Evolutionary conservation across 2,329 filamentous ascomycete species (phyloP), one percentile per base, ranked within the genome.

Genomic region (Zymoseptoria brevis): DNA sequence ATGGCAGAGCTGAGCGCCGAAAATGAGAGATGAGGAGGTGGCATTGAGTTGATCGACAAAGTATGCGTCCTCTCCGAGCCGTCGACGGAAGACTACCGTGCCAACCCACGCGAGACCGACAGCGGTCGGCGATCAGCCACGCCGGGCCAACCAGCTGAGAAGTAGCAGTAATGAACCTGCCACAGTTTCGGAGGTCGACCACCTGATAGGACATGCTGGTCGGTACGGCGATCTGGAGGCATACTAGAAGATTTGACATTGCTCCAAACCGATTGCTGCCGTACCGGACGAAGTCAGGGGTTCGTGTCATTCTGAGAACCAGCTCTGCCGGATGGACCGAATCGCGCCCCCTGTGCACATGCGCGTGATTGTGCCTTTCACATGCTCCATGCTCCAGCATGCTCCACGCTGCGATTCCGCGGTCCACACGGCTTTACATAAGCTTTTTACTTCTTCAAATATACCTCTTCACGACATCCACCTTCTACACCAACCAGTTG

Each of bases 1-100:
- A 81, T 90, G 76, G 87, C 87, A 45, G 89, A 96, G 77, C 83
- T 89, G 64, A 90, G 88, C 57, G 85, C 86, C 22, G 90, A 96
- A 70, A 97, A 97, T 75, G 90, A 88, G 68, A 62, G 66, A 53
- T 64, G 61, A 48, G 35, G 30, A 9, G 50, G 53, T 22, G 53
- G 58, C 45, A 35, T 29, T 4, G 16, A 22, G 49, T 49, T 49
- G 24, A 51, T 26, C 11, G 48, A 50, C 26, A 26, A 21, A 26
- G 8, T 57, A 55, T 41, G 41, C 50, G 19, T 52, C 54, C 13
- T 29, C 41, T 53, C 9, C 19, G 2, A 41, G 13, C n/a, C 30
- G 49, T 16, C 51, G 58, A 16, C 19, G 41, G 11, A 19, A 13
- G 6, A 45, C 29, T 24, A 11, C 16, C 29, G 16, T 19, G 53